Evolutionary conservation across 148 eudicot genomes (phyloP), one percentile per base, ranked within the genome.

Genomic region (Euryodendron excelsum): DNA sequence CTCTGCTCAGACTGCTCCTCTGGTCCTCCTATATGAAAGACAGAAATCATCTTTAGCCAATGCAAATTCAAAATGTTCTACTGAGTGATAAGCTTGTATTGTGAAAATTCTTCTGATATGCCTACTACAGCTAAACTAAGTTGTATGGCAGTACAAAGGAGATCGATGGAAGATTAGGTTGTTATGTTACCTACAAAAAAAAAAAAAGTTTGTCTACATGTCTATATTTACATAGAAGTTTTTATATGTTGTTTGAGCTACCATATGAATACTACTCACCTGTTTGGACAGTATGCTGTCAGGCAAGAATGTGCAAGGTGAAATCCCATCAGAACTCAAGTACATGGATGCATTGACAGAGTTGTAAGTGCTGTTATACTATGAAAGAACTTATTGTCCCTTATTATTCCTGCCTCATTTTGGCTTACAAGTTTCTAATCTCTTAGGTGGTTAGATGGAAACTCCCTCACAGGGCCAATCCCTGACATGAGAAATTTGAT

Each of bases 341-440:
- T 86, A 88, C 83, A 90, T 96, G 93, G 91, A 91, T 17, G 91
- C 84, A 77, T 78, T 96, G 80, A 86, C 85, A 63, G 97, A 96
- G 70, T 65, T 96, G 98, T 92, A 89, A 96, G 99, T 85, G 37
- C 45, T 25, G n/a, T 33, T 60, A 48, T 18, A 14, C 21, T 34
- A 45, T 30, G 37, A 68, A 50, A 23, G 63, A 37, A 48, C 69
- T 13, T 21, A 20, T 37, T 21, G 4, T 71, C n/a, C n/a, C n/a
- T 76, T 18, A 36, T 28, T 1, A 44, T 37, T 21, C 31, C 37
- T 7, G 5, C 28, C 41, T n/a, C 20, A 74, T 75, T 36, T 21
- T 72, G 63, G 23, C 31, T 61, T 69, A 82, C 31, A 20, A 64
- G 33, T 31, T 76, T 64, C 45, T 63, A 33, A 25, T 34, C 28